Evolutionary conservation across 768 basidiomycete genomes (phyloP).

Genomic region (Mycena polygramma): DNA sequence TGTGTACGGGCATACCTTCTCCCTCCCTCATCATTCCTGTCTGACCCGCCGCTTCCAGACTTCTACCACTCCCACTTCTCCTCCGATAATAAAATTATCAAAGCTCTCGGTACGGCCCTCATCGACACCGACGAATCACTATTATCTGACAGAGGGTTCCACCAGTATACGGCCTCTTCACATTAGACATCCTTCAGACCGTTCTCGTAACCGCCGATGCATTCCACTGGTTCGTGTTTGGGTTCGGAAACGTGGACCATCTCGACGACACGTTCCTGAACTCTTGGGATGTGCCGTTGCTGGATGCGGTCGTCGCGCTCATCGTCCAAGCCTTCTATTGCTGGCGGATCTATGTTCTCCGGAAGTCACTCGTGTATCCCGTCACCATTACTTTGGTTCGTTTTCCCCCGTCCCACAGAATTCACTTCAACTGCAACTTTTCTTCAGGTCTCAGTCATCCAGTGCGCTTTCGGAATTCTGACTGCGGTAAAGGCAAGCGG

Average conservation of each 20-base stretch:
- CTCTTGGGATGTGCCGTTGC: background rate
- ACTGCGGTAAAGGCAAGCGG: background rate
- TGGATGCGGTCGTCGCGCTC: background rate
- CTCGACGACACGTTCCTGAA: background rate
- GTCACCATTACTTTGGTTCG: background rate
- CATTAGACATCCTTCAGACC: background rate
- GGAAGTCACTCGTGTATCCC: background rate
- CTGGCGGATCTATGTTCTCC: constrained; percentile 1
- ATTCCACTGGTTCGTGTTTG: background rate
- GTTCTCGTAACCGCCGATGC: background rate
- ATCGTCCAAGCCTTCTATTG: background rate
- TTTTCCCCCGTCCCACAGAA: no score
- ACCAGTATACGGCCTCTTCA: background rate
- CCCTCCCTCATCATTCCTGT: no score
- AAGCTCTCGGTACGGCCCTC: no score
- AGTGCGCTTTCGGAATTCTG: background rate
- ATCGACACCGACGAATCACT: no score
- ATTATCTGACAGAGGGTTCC: no score
- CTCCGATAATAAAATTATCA: no score
- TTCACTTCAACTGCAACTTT: background rate
- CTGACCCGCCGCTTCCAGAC: no score
- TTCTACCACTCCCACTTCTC: no score
- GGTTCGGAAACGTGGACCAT: background rate
- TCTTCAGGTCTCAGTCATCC: background rate
- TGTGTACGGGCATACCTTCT: background rate